phyloP scores from a whole-genome alignment of 805 yeast species.

The Ogataea salicorniae region DNA sequence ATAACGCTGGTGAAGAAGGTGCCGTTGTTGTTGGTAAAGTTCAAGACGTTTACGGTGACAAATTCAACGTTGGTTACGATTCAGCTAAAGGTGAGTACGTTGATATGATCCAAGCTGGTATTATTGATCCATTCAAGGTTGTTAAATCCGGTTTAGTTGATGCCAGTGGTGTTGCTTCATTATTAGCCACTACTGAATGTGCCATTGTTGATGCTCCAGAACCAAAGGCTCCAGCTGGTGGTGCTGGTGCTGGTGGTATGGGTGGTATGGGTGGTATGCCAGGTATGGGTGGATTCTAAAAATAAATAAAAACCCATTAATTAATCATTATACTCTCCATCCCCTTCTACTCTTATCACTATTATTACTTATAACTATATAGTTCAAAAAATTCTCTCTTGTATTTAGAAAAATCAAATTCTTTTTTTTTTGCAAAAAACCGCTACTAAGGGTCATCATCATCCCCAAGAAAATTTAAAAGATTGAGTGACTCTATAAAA shows the following conservation, averaged over 20 bases:
- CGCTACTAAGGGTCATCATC: slow-evolving; percentile 10
- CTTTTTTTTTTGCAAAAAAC: too few species aligned
- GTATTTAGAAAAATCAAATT: slow-evolving; percentile 1
- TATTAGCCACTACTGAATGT: slow-evolving; percentile 97
- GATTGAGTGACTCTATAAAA: too few species aligned
- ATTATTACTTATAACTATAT: too few species aligned
- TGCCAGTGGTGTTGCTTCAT: slow-evolving; percentile 95
- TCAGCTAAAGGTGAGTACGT: slow-evolving; percentile 89
- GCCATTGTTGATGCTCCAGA: slow-evolving; percentile 95
- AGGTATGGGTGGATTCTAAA: slow-evolving; percentile 24
- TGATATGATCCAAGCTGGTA: slow-evolving; percentile 95
- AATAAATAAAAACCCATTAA: too few species aligned
- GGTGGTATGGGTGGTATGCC: slow-evolving; percentile 51
- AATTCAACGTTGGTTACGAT: slow-evolving; percentile 88
- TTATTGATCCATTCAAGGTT: slow-evolving; percentile 97
- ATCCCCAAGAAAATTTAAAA: too few species aligned
- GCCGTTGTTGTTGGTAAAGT: slow-evolving; percentile 93
- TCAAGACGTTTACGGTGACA: slow-evolving; percentile 50
- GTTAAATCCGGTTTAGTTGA: slow-evolving; percentile 93
- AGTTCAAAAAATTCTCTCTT: not conserved
- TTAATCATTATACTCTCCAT: too few species aligned
- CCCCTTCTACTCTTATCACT: too few species aligned
- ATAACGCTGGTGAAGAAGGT: slow-evolving; percentile 97
- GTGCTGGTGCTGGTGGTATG: slow-evolving; percentile 59
- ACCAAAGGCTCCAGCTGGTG: slow-evolving; percentile 50